phyloP scores from a whole-genome alignment of 345 rosid species.

The Balakata baccata region DNA sequence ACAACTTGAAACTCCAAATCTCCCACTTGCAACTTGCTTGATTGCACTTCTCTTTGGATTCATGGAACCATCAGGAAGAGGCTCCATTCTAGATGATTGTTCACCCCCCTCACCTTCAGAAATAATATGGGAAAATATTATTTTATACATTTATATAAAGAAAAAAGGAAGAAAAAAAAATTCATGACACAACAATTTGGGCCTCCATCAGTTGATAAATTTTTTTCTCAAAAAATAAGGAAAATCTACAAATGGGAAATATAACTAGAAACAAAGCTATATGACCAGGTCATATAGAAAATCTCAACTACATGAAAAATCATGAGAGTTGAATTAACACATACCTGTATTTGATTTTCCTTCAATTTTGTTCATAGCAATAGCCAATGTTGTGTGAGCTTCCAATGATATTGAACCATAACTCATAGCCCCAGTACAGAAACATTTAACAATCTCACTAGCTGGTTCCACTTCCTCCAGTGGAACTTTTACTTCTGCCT shows the following conservation, averaged over 20 bases:
- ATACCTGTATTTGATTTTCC: conserved; percentile 98
- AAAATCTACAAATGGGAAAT: background rate
- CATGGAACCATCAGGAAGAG: conserved; percentile 84
- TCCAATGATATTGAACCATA: conserved; percentile 97
- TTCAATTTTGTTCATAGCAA: conserved; percentile 90
- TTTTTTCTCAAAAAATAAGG: background rate
- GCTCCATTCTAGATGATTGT: conserved; percentile 93
- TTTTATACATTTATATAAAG: too few relatives aligned
- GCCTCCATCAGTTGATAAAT: background rate
- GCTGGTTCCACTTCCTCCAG: conserved; percentile 91
- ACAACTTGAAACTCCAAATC: conserved; percentile 98
- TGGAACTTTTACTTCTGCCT: conserved; percentile 53
- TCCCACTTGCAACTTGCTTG: conserved; percentile 99
- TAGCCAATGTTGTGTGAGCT: conserved; percentile 84
- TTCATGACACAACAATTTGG: too few relatives aligned
- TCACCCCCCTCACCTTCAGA: conserved; percentile 97
- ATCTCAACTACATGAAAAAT: background rate
- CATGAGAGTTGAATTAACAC: background rate
- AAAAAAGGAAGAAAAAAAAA: background rate
- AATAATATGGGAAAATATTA: background rate
- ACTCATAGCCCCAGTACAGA: conserved; percentile 99
- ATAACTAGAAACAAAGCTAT: background rate
- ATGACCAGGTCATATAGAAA: background rate
- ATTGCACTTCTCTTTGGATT: conserved; percentile 95
- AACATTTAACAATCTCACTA: conserved; percentile 97